Base-by-base conservation (phyloP, 2,329 filamentous ascomycete species). In the Botrytis sinoallii region DNA sequence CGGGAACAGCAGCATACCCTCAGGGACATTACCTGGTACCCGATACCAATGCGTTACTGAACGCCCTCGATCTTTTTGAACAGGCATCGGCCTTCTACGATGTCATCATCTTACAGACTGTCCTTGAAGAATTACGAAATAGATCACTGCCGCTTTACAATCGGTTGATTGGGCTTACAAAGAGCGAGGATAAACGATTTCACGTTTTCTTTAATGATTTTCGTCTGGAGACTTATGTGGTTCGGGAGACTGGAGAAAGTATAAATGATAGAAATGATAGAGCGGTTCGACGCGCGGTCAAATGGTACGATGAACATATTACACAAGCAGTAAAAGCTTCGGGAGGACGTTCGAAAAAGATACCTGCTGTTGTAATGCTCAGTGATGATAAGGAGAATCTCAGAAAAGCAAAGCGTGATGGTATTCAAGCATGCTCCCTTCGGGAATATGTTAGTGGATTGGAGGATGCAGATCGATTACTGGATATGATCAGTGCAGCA, bases 181-280 rank as follows among this genome's bases (percentile, higher is more conserved):
- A 95, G 83, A 97, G 95, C 80, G 94, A 97, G 79, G 94, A 97
- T 77, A 99, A 99, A 86, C 90, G 95, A 72, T 98, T 97, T 82
- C 98, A 98, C 81, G 93, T 99, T 70, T 99, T 99, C 82, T 98
- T 98, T 88, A 99, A 99, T 82, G 96, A 99, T 79, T 99, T 99
- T 81, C 89, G 95, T 70, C 86, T 95, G 57, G 97, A 99, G 83
- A 99, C 96, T 0, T 93, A 97, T 80, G 89, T 98, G 66, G 84
- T 88, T 42, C 88, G 96, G 75, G 88, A 91, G 32, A 83, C 87
- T 9, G 91, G 93, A 55, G 96, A 99, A 85, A 92, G 89, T 4
- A 96, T 99, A 83, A 99, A 99, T 81, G 96, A 99, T 82, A 89
- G 96, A 72, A 99, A 99, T 80, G 97, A 99, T 82, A 90, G 95